These are phyloP conservation scores for Botrytis squamosa DNA, from an alignment of 2,329 filamentous ascomycete genomes.

Conservation along the genomic window DNA sequence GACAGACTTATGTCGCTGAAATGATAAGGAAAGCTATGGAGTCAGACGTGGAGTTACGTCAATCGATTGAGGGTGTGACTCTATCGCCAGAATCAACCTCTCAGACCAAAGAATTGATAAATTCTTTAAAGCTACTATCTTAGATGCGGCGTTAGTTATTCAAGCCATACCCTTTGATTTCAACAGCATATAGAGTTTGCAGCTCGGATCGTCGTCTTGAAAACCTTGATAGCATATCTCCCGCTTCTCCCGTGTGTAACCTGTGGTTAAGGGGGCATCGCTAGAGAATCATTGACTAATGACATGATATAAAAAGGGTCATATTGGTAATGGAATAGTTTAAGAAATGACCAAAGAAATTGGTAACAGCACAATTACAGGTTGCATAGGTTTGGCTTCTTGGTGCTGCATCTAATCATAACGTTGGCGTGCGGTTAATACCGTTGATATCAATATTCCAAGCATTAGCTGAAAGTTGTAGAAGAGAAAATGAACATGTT, in stretches of 20 bases:
- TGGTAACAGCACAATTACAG: not conserved
- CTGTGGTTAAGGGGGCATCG: conserved; percentile 12
- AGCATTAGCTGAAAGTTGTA: not conserved
- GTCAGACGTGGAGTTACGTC: conserved; percentile 33
- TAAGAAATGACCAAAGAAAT: not conserved
- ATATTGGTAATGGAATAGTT: not conserved
- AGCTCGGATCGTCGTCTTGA: not conserved
- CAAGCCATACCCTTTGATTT: no score
- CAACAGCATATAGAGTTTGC: not conserved
- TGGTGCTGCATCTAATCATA: not conserved
- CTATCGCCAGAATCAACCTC: conserved; percentile 31
- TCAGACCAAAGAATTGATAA: conserved; percentile 34
- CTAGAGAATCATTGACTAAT: conserved; percentile 1
- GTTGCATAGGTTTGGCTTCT: not conserved
- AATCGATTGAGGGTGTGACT: conserved; percentile 36
- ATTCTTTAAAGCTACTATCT: conserved; percentile 8
- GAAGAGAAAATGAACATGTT: not conserved
- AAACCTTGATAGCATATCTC: not conserved
- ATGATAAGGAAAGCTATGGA: conserved; percentile 34
- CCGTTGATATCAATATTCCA: not conserved
- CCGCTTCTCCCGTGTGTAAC: conserved; percentile 5
- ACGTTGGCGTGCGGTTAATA: not conserved
- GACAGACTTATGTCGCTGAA: conserved; percentile 33
- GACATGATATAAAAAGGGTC: not conserved
- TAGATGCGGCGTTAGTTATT: not conserved